Conservation (phyloP, 768 basidiomycete species). For the Boletus pseudopeckii region DNA sequence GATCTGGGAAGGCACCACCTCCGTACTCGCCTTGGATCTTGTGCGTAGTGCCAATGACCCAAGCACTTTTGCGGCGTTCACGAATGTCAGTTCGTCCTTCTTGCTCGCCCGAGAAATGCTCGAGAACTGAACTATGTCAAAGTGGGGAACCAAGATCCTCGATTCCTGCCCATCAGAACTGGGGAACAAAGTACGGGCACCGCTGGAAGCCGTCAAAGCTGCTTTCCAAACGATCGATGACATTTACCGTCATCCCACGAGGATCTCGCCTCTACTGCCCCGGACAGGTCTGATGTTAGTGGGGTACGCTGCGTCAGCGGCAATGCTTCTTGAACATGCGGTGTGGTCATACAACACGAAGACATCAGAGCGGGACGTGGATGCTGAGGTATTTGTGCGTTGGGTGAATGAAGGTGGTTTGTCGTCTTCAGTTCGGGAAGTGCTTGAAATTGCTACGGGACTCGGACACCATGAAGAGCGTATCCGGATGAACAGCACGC, state of each 20-base stretch:
- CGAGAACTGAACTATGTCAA: not conserved
- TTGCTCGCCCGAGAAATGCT: not conserved
- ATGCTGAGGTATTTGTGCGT: slow-evolving; percentile 50
- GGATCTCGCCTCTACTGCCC: slow-evolving; percentile 44
- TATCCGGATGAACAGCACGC: slow-evolving; percentile 12
- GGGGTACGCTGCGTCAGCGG: slow-evolving; percentile 49
- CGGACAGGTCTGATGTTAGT: slow-evolving; percentile 59
- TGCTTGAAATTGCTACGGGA: slow-evolving; percentile 4
- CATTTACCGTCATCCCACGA: slow-evolving; percentile 36
- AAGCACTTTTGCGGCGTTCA: slow-evolving; percentile 43
- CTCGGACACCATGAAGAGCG: not conserved
- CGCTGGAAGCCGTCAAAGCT: slow-evolving; percentile 34
- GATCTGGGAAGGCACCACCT: slow-evolving; percentile 79
- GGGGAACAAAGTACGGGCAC: slow-evolving; percentile 21
- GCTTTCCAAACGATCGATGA: slow-evolving; percentile 40
- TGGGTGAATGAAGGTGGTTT: slow-evolving; percentile 46
- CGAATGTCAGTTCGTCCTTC: slow-evolving; percentile 39
- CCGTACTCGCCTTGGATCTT: slow-evolving; percentile 67
- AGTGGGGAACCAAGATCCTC: slow-evolving; percentile 55
- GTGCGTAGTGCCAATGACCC: slow-evolving; percentile 51
- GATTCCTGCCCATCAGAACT: slow-evolving; percentile 40
- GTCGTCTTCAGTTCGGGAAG: slow-evolving; percentile 27
- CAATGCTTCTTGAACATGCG: slow-evolving; percentile 67
- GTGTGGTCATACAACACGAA: slow-evolving; percentile 47
- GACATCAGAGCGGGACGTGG: slow-evolving; percentile 35